Evolutionary conservation across 768 basidiomycete species (phyloP), one percentile per base, ranked within the genome.

Genomic region (Boletus speciosus): DNA sequence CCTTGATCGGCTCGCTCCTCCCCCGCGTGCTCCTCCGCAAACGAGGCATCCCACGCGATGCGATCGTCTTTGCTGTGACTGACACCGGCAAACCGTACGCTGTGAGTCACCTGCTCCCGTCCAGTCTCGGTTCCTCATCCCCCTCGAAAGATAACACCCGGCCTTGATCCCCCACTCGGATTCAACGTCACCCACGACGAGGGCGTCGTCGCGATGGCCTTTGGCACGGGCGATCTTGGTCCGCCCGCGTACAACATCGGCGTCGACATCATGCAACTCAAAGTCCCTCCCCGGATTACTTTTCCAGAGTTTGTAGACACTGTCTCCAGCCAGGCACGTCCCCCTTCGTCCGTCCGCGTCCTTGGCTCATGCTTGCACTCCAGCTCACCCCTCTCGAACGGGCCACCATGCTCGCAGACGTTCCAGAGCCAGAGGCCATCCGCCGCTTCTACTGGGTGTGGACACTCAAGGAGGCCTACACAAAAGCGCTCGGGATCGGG

Each of bases 401-500:
- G 50, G 52, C 47, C 5, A 39, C 64, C 5, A 56, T 78, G 41
- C 63, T 72, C 14, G 66, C 73, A 16, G 72, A 75, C 10, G 63
- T 78, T 7, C 68, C 81, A 27, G 68, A 78, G 54, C 65, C 71
- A 8, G 82, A 85, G 56, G 79, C 77, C 3, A 70, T 88, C n/a
- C 73, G 75, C 41, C 73, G 75, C 15, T 88, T 93, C 67, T 90
- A 87, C 64, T 85, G 85, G 78, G 81, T 91, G 58, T 94, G 92
- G 92, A 93, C 93, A 7, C 71, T 90, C 66, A 95, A 95, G 71
- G 92, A 95, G 68, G 91, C 93, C 4, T 93, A 93, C 68, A 91
- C 89, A 6, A 95, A 94, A 71, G 89, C 90, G 3, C 77, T 93
- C 34, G 93, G 93, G 1, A 66, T 87, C 34, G 92, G 92, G 0